A percentile compares a stretch with the other conserved stretches of the same genome.
These are phyloP conservation scores for Porcisia deanei DNA, from an alignment of 208 protist species.

Conservation along the genomic window DNA sequence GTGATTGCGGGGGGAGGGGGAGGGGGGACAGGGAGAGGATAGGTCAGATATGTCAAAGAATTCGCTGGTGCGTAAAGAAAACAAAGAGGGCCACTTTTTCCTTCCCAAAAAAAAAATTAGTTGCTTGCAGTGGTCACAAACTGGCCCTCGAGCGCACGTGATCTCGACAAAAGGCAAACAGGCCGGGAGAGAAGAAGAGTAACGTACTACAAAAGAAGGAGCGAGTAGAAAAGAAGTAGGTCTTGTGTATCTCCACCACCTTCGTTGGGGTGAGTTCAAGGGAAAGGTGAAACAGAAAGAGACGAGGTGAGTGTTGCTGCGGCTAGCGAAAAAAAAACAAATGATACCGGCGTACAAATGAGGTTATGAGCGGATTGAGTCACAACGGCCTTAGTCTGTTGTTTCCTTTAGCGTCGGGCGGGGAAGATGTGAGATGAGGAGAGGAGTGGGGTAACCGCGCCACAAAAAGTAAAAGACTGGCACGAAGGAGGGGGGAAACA, in stretches of 20 bases:
- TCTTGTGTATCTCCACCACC: background rate
- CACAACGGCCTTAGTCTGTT: background rate
- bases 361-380: background rate
- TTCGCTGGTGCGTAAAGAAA: background rate
- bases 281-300: background rate
- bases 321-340: background rate
- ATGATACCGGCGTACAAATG: background rate
- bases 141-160: background rate
- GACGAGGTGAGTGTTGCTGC: background rate
- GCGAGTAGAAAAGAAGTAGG: background rate
- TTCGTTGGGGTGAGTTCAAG: background rate
- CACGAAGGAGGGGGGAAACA: background rate
- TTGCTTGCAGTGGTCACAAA: background rate
- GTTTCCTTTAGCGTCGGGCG: background rate
- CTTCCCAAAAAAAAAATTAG: background rate
- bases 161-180: background rate
- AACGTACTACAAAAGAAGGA: background rate
- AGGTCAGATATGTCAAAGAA: background rate
- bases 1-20: background rate
- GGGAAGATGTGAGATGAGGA: background rate
- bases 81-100: background rate
- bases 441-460: background rate
- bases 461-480: slow-evolving; percentile 2
- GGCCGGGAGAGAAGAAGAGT: background rate
- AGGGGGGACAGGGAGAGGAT: background rate